Percentiles rank a stretch among this genome's conserved stretches.
Evolutionary conservation across 2,329 filamentous ascomycete genomes (phyloP).

Genomic region (Aciculosporium take): DNA sequence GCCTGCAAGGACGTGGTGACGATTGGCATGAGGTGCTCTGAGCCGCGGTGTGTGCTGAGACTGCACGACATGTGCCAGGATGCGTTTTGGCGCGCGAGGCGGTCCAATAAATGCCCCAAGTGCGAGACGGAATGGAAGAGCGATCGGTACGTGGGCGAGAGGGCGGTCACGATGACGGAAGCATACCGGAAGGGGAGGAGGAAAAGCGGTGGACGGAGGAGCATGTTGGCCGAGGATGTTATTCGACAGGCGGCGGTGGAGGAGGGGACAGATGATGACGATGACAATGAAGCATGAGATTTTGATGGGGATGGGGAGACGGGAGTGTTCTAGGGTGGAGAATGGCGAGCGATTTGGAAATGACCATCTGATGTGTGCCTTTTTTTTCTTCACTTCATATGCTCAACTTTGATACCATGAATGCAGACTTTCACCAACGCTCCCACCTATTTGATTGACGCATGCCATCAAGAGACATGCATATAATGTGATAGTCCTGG

Average conservation of each 20-base stretch:
- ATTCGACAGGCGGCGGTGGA: constrained; percentile 14
- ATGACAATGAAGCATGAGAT: neutral
- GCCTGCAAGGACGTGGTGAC: constrained; percentile 87
- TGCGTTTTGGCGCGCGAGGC: constrained; percentile 55
- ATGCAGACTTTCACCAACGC: too few species aligned
- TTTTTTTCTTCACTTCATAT: too few species aligned
- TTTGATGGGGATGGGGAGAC: neutral
- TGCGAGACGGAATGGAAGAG: constrained; percentile 39
- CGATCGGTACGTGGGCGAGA: constrained; percentile 39
- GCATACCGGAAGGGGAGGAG: constrained; percentile 31
- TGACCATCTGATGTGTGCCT: neutral
- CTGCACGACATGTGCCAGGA: constrained; percentile 66
- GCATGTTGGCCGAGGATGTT: constrained; percentile 21
- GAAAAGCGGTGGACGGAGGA: constrained; percentile 19
- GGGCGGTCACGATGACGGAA: constrained; percentile 39
- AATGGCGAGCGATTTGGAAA: neutral
- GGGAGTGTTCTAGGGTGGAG: neutral
- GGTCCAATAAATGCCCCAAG: constrained; percentile 48
- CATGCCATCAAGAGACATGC: too few species aligned
- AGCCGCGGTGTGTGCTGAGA: constrained; percentile 51
- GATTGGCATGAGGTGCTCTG: constrained; percentile 60
- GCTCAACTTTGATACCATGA: too few species aligned
- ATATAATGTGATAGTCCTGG: too few species aligned
- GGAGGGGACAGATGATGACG: constrained; percentile 2
- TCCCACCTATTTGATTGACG: too few species aligned